Evolutionary conservation across 2,329 filamentous ascomycete species (phyloP).

Genomic region (Xylaria sp.): DNA sequence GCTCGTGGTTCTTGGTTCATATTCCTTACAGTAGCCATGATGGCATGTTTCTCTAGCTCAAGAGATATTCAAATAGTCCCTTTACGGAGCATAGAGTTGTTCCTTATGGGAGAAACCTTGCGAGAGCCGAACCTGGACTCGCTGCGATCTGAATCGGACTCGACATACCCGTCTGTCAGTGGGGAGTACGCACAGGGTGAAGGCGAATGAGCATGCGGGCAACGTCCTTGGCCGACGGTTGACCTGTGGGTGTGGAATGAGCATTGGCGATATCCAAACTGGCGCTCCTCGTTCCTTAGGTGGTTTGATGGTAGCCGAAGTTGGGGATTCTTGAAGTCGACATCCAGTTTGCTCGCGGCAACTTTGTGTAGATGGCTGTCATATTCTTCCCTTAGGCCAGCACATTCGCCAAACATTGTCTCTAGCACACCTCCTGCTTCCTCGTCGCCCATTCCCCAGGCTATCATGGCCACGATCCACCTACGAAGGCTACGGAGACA

Average conservation of each 20-base stretch:
- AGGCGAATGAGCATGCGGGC: constrained; percentile 54
- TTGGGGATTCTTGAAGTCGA: constrained; percentile 69
- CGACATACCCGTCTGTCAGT: constrained; percentile 43
- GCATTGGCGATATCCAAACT: constrained; percentile 70
- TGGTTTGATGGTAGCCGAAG: constrained; percentile 66
- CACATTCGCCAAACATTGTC: constrained; percentile 56
- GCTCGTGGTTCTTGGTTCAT: not conserved
- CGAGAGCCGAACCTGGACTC: constrained; percentile 38
- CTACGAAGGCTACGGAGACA: constrained; percentile 66
- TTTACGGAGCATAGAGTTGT: not conserved
- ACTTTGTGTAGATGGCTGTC: constrained; percentile 63
- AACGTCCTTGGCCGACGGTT: constrained; percentile 63
- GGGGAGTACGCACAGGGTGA: constrained; percentile 40
- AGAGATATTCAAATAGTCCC: not conserved
- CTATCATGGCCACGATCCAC: constrained; percentile 70
- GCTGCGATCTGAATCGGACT: constrained; percentile 46
- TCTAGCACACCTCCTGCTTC: constrained; percentile 45
- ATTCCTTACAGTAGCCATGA: not conserved
- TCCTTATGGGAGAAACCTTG: constrained; percentile 34
- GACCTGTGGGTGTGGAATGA: constrained; percentile 69
- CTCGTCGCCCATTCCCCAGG: constrained; percentile 61
- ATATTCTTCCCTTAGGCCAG: constrained; percentile 63
- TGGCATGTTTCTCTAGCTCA: not conserved
- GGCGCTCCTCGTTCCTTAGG: constrained; percentile 65
- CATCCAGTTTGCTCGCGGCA: constrained; percentile 59